Evolutionary conservation across 2,329 filamentous ascomycete species (phyloP).

Genomic region (Colletotrichum sp.): DNA sequence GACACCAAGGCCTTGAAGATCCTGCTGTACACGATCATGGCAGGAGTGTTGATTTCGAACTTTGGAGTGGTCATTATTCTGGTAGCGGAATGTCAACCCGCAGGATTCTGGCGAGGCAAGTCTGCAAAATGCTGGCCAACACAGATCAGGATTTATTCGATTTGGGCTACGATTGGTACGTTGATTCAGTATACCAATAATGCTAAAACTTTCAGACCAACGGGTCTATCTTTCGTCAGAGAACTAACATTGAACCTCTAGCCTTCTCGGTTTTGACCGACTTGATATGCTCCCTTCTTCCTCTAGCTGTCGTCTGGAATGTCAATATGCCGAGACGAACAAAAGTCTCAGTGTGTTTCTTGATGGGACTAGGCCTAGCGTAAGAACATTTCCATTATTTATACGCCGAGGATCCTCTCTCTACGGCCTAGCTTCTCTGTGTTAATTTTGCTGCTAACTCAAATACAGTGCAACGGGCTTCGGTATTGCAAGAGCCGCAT

Average conservation of each 20-base stretch:
- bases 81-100: constrained; percentile 34
- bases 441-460: background rate
- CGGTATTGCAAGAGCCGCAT: constrained; percentile 25
- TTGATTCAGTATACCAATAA: no score
- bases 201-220: no score
- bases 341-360: constrained; percentile 31
- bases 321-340: constrained; percentile 31
- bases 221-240: no score
- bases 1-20: constrained; percentile 31
- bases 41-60: constrained; percentile 33
- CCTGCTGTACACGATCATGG: constrained; percentile 33
- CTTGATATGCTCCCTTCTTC: constrained; percentile 28
- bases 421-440: fast-evolving
- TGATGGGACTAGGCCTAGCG: constrained; percentile 34
- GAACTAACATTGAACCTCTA: background rate
- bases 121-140: constrained; percentile 31
- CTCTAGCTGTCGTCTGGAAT: constrained; percentile 35
- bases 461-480: constrained; percentile 25
- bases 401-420: background rate
- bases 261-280: constrained; percentile 29
- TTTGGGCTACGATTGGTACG: constrained; percentile 35
- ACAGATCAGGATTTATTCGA: constrained; percentile 33
- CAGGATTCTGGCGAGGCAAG: constrained; percentile 15
- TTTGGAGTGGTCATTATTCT: constrained; percentile 34
- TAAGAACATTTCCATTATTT: constrained; percentile 2